These are phyloP conservation scores for Astragalus glycyphyllos DNA, from an alignment of 306 rosid species.

Conservation along the genomic window DNA sequence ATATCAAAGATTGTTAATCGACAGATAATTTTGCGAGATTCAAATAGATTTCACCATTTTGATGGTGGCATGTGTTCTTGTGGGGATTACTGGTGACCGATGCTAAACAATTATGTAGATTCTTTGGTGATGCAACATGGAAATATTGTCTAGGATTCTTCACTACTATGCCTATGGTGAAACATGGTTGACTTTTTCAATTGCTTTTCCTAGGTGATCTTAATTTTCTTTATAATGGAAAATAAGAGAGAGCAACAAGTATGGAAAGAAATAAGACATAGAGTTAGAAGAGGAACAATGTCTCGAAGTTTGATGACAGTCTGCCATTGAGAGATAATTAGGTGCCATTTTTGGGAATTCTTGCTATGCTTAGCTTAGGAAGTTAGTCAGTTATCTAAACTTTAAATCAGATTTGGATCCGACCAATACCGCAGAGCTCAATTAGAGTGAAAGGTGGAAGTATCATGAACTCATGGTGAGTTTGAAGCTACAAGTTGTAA, in stretches of 20 bases:
- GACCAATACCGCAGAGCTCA: neutral
- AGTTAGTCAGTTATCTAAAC: neutral
- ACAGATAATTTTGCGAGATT: slow-evolving; percentile 74
- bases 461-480: too few relatives aligned
- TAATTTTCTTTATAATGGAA: neutral
- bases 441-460: neutral
- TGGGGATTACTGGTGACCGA: slow-evolving; percentile 78
- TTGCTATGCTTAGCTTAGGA: neutral
- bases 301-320: slow-evolving; percentile 26
- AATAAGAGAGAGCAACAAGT: slow-evolving; percentile 15
- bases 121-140: slow-evolving; percentile 19
- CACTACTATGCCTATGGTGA: slow-evolving; percentile 9
- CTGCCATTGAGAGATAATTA: neutral
- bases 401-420: slow-evolving; percentile 1
- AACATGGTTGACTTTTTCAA: slow-evolving; percentile 17
- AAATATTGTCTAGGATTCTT: slow-evolving; percentile 28
- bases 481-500: too few relatives aligned
- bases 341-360: slow-evolving; percentile 1
- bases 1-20: slow-evolving; percentile 77
- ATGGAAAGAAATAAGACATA: slow-evolving; percentile 13
- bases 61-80: slow-evolving; percentile 81
- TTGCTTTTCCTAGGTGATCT: slow-evolving; percentile 4
- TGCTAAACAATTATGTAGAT: slow-evolving; percentile 24
- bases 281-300: slow-evolving; percentile 7
- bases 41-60: slow-evolving; percentile 90